A percentile compares a stretch with the other conserved stretches of the same genome.
These are phyloP conservation scores for Ustilago loliicola DNA, from an alignment of 1,284 basidiomycete genomes.

Conservation along the genomic window DNA sequence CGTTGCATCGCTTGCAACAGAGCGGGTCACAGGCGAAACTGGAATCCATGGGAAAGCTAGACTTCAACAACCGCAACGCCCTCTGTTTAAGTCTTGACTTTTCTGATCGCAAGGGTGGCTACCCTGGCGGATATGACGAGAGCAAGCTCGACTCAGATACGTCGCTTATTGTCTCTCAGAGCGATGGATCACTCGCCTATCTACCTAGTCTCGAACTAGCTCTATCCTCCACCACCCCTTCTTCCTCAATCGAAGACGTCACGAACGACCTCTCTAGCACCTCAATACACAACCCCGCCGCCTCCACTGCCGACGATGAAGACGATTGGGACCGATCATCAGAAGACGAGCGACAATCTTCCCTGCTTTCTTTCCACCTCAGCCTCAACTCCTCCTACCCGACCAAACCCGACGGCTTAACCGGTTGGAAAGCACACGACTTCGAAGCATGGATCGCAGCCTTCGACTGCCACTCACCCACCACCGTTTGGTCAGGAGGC, in stretches of 20 bases:
- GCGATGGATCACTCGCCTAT: constrained; percentile 64
- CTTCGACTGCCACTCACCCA: constrained; percentile 82
- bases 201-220: constrained; percentile 48
- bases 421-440: constrained; percentile 87
- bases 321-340: constrained; percentile 40
- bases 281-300: constrained; percentile 17
- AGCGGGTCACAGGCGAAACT: constrained; percentile 8
- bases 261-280: not conserved
- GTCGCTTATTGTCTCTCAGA: constrained; percentile 63
- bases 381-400: constrained; percentile 30
- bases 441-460: constrained; percentile 94
- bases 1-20: constrained; percentile 35
- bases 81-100: constrained; percentile 69
- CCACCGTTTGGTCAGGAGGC: constrained; percentile 87
- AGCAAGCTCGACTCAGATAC: constrained; percentile 18
- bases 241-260: constrained; percentile 4
- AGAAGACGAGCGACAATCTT: constrained; percentile 34
- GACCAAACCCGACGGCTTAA: constrained; percentile 40
- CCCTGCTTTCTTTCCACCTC: constrained; percentile 11
- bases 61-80: constrained; percentile 56
- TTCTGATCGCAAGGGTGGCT: constrained; percentile 52
- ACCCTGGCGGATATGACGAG: constrained; percentile 19
- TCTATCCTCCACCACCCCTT: not conserved
- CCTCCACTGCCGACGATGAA: constrained; percentile 19
- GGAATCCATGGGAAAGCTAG: constrained; percentile 25